phyloP scores from a whole-genome alignment of 2,329 filamentous ascomycete species.

The Ceratocystis eucalypticola region DNA sequence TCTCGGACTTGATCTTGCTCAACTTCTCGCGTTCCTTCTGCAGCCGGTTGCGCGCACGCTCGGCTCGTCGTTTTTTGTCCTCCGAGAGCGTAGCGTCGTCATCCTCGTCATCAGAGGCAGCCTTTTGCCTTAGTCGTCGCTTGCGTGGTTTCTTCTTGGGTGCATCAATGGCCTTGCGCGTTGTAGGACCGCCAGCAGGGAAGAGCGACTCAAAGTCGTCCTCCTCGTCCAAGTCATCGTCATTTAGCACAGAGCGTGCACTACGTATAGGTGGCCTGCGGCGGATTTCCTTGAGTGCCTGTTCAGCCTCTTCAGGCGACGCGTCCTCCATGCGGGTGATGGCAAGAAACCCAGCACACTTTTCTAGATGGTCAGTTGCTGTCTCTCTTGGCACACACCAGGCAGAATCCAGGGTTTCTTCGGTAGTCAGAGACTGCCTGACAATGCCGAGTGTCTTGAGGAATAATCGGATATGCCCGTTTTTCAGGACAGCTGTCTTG shows the following conservation, averaged over 20 bases:
- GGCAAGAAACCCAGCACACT: constrained; percentile 40
- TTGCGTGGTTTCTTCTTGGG: constrained; percentile 34
- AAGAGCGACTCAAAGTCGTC: constrained; percentile 49
- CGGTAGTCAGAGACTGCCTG: constrained; percentile 37
- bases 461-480: constrained; percentile 72
- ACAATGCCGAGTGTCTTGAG: constrained; percentile 64
- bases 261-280: constrained; percentile 25
- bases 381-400: constrained; percentile 65
- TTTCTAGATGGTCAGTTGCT: constrained; percentile 50
- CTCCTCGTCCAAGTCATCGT: constrained; percentile 41
- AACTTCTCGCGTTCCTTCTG: constrained; percentile 64
- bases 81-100: constrained; percentile 33
- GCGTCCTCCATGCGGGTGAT: constrained; percentile 67
- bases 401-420: constrained; percentile 59
- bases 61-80: constrained; percentile 41
- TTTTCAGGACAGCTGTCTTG: constrained; percentile 70
- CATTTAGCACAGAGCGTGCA: constrained; percentile 41
- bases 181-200: constrained; percentile 52
- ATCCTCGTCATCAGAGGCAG: constrained; percentile 25
- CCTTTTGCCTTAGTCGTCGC: constrained; percentile 33
- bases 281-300: constrained; percentile 51
- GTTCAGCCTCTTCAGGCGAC: constrained; percentile 63
- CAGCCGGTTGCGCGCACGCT: constrained; percentile 46
- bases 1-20: constrained; percentile 66
- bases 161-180: constrained; percentile 39